Conservation (phyloP, 1,284 basidiomycete species). For the Cryptococcus wingfieldii region DNA sequence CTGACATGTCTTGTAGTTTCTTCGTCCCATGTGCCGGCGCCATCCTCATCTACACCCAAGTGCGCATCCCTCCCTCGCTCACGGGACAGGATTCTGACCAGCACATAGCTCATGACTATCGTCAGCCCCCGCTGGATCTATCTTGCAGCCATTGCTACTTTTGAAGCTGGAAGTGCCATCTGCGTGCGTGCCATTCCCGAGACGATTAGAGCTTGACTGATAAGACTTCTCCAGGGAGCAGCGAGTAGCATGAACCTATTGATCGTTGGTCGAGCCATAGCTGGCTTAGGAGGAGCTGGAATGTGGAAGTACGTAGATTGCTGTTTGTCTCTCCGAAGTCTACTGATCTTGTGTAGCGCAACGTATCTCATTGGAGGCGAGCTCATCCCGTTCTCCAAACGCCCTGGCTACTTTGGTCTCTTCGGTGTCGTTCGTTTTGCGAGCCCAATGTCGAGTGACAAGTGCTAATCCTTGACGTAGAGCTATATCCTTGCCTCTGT, state of each 20-base stretch:
- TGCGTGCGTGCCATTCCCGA: slow-evolving; percentile 14
- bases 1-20: slow-evolving; percentile 13
- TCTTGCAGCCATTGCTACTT: slow-evolving; percentile 18
- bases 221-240: slow-evolving; percentile 12
- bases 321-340: not conserved
- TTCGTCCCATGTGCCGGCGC: slow-evolving; percentile 27
- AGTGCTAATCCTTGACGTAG: not conserved
- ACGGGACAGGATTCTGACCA: no score
- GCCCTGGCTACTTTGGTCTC: slow-evolving; percentile 22
- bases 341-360: slow-evolving; percentile 9
- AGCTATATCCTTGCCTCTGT: slow-evolving; percentile 25
- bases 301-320: slow-evolving; percentile 23
- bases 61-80: no score
- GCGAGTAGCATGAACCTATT: slow-evolving; percentile 26
- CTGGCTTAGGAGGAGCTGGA: slow-evolving; percentile 28
- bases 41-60: slow-evolving; percentile 20
- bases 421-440: slow-evolving; percentile 16
- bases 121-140: slow-evolving; percentile 21
- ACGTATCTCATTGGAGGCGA: slow-evolving; percentile 25
- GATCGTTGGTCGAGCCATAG: slow-evolving; percentile 24
- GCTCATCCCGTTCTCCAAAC: slow-evolving; percentile 24
- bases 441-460: not conserved
- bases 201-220: not conserved
- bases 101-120: slow-evolving; percentile 24
- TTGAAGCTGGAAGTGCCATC: slow-evolving; percentile 22